Base-by-base conservation (phyloP, 768 basidiomycete genomes). In the Leccinum barrowsii region DNA sequence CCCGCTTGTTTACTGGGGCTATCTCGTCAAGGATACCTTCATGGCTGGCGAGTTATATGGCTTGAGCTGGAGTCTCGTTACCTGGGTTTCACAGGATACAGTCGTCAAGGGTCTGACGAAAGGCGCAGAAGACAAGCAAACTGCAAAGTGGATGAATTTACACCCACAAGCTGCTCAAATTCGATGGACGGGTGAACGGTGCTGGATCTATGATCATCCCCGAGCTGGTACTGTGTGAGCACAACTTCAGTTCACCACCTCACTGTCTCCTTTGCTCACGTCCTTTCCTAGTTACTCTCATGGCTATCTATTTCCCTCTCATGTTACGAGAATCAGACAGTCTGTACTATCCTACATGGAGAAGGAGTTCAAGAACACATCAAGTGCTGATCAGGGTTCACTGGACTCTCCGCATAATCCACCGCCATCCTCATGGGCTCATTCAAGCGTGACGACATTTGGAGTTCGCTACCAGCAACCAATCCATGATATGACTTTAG, bases 131-230 rank as follows among this genome's bases (percentile, higher is more conserved):
- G 95, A 98, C 74, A 94, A 97, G 73, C 88, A 92, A 65, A 90
- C 90, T 5, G 86, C 93, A 7, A 90, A 85, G 62, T 98, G 95
- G 95, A 93, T 98, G 85, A 79, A 82, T 19, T 67, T 86, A 54
- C 95, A 97, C 75, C 94, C 95, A 0, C 82, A 81, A 47, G 83
- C 89, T 13, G 74, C 80, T 28, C 82, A 89, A 63, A 84, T 99
- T 42, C 84, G 92, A 47, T 98, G 96, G 95, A 80, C 82, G 32
- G 87, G 90, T 64, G 95, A 99, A 69, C 84, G 88, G 26, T 98
- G 96, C 74, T 96, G 93, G 92, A 92, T 99, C 63, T 98, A 99
- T 73, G 95, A 99, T 70, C 96, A 98, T 74, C 96, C 96, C 2
- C 87, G 93, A 51, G 86, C 91, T 15, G 89, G 91, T 50, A 97